Percentiles rank a stretch among this genome's conserved stretches.
Evolutionary conservation across 352 stramenopile species (phyloP).

Genomic region (Pythium scleroteichum): DNA sequence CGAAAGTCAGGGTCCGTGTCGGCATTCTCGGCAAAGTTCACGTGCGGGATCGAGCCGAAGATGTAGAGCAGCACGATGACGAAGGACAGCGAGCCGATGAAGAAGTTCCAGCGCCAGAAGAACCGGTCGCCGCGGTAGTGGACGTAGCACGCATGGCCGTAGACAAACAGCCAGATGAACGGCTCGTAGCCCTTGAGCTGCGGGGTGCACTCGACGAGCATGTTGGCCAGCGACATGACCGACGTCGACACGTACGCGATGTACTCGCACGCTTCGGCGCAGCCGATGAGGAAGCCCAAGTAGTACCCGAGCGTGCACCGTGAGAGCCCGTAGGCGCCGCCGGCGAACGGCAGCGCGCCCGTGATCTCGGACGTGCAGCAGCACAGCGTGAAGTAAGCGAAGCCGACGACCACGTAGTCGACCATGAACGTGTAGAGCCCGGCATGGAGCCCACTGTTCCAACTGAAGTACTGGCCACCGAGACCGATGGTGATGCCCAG

Average conservation of each 20-base stretch:
- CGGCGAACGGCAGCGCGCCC: conserved; percentile 32
- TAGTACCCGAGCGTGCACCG: conserved; percentile 33
- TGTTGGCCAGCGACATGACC: conserved; percentile 28
- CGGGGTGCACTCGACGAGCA: conserved; percentile 24
- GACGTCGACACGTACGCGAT: conserved; percentile 32
- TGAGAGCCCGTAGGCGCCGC: conserved; percentile 34
- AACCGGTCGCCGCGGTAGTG: conserved; percentile 26
- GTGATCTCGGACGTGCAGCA: conserved; percentile 32
- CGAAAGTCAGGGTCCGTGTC: conserved; percentile 17
- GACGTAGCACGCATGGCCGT: conserved; percentile 22
- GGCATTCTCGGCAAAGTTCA: conserved; percentile 26
- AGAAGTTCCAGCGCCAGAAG: conserved; percentile 33
- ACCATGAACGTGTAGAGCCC: conserved; percentile 29
- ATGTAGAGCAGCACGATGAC: conserved; percentile 26
- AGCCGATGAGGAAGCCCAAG: conserved; percentile 33
- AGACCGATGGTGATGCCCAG: conserved; percentile 36
- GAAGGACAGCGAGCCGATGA: conserved; percentile 22
- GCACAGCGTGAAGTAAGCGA: conserved; percentile 32
- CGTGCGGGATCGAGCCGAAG: conserved; percentile 25
- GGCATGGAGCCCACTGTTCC: conserved; percentile 31
- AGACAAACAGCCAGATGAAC: conserved; percentile 31
- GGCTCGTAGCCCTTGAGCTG: conserved; percentile 15
- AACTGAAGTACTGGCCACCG: conserved; percentile 36
- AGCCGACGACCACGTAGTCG: conserved; percentile 26
- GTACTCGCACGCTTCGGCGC: conserved; percentile 33